Evolutionary conservation across 495 filamentous ascomycete genomes (phyloP).

Genomic region (Daldinia bambusicola): DNA sequence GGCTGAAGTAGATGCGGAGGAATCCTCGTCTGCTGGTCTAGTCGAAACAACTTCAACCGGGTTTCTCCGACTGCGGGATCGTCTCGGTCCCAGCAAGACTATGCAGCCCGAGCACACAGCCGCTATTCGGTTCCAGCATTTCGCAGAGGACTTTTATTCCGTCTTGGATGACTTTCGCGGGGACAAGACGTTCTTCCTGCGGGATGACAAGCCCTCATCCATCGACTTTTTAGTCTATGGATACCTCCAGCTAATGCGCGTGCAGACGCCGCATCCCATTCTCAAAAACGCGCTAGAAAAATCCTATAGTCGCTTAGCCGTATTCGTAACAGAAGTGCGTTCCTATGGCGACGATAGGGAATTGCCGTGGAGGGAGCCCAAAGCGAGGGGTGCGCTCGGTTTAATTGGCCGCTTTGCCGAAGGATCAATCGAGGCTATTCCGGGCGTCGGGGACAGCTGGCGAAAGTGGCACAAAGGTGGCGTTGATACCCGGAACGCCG

Average conservation of each 20-base stretch:
- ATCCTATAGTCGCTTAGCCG: conserved; percentile 64
- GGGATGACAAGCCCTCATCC: conserved; percentile 59
- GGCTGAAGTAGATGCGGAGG: conserved; percentile 45
- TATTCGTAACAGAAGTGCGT: conserved; percentile 64
- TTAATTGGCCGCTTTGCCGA: conserved; percentile 49
- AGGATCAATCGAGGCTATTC: conserved; percentile 44
- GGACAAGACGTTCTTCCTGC: conserved; percentile 62
- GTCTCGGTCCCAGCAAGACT: conserved; percentile 37
- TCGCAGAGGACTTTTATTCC: conserved; percentile 74
- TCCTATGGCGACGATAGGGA: conserved; percentile 43
- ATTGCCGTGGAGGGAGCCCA: conserved; percentile 34
- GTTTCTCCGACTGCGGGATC: conserved; percentile 46
- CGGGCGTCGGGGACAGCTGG: conserved; percentile 45
- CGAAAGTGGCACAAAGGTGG: conserved; percentile 44
- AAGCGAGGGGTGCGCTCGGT: conserved; percentile 24
- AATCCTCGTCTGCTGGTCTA: conserved; percentile 42
- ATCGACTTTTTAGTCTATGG: conserved; percentile 83
- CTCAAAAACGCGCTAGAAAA: conserved; percentile 69
- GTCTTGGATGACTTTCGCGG: conserved; percentile 73
- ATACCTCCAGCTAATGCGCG: conserved; percentile 78
- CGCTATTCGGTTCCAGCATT: conserved; percentile 74
- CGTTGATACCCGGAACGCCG: conserved; percentile 35
- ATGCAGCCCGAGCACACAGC: conserved; percentile 61
- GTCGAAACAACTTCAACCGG: conserved; percentile 45
- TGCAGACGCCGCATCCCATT: conserved; percentile 77